phyloP scores from a whole-genome alignment of 768 basidiomycete species.

The Lactarius hengduanensis region DNA sequence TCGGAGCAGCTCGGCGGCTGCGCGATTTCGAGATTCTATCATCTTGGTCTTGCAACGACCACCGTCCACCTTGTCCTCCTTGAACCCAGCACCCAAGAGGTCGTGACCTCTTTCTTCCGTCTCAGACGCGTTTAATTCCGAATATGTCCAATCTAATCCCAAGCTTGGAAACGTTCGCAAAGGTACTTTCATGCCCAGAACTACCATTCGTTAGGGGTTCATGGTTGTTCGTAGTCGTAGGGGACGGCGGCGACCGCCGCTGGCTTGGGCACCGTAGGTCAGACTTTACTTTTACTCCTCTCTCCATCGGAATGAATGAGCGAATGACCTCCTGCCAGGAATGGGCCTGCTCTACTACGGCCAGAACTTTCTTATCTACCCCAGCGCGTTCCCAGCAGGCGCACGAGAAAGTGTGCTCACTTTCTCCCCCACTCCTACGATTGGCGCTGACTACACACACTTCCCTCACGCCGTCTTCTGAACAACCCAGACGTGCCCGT shows the following conservation, averaged over 20 bases:
- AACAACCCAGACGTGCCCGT: constrained; percentile 57
- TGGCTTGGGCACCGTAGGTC: constrained; percentile 40
- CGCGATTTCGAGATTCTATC: background rate
- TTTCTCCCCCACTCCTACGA: background rate
- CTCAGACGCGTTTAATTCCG: background rate
- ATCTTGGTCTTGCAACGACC: background rate
- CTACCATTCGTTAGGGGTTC: background rate
- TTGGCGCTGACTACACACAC: background rate
- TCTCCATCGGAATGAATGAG: constrained; percentile 20
- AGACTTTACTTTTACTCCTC: constrained; percentile 12
- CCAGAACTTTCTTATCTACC: constrained; percentile 89
- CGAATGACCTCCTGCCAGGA: constrained; percentile 40
- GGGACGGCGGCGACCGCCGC: constrained; percentile 40
- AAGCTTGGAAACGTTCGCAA: constrained; percentile 45
- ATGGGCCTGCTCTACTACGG: constrained; percentile 79
- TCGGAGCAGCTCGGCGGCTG: background rate
- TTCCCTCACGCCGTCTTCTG: too few relatives aligned
- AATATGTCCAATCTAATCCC: constrained; percentile 44
- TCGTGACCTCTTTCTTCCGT: background rate
- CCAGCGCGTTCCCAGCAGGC: constrained; percentile 76
- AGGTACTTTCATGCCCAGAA: constrained; percentile 35
- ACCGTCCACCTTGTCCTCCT: background rate
- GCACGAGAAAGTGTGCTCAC: constrained; percentile 61
- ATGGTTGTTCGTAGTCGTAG: constrained; percentile 28
- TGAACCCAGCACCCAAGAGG: background rate